phyloP scores from a whole-genome alignment of 352 stramenopile genomes.

The Phytophthora boehmeriae region DNA sequence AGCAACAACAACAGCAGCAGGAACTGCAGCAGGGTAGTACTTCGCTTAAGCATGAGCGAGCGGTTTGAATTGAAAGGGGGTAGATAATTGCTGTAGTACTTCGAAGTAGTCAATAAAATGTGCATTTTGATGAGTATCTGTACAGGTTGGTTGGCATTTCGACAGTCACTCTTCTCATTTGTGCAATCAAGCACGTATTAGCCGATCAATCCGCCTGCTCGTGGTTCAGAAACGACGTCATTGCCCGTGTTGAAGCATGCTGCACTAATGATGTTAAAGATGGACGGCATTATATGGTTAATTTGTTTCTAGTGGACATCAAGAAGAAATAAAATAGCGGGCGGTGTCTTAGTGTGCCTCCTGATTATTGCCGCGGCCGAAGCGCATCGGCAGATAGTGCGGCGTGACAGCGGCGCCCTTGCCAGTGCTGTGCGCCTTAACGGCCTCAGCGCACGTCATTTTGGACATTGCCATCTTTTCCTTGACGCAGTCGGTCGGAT shows the following conservation, averaged over 20 bases:
- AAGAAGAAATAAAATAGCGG: conserved; percentile 33
- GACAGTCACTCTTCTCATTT: too few relatives aligned
- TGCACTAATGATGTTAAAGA: neutral
- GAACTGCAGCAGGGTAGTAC: conserved; percentile 24
- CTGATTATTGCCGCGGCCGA: conserved; percentile 36
- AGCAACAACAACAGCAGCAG: conserved; percentile 36
- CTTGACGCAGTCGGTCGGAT: conserved; percentile 58
- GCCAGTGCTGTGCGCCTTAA: conserved; percentile 24
- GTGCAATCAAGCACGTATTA: too few relatives aligned
- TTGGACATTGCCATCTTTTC: conserved; percentile 69
- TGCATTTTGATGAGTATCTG: conserved; percentile 17
- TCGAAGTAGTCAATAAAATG: conserved; percentile 43
- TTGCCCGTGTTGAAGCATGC: neutral
- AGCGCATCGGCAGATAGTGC: conserved; percentile 21
- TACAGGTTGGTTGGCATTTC: neutral
- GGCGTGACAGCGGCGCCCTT: conserved; percentile 25
- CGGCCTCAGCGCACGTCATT: conserved; percentile 36
- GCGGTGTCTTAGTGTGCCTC: conserved; percentile 27
- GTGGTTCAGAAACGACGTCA: too few relatives aligned
- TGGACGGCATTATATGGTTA: conserved; percentile 1
- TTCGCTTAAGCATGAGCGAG: conserved; percentile 38
- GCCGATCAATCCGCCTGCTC: too few relatives aligned
- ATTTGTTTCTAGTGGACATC: conserved; percentile 20
- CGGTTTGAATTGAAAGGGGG: conserved; percentile 15
- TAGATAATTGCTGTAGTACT: conserved; percentile 29